Conservation (phyloP, 2,329 filamentous ascomycete species). For the Neopestalotiopsis sp. region DNA sequence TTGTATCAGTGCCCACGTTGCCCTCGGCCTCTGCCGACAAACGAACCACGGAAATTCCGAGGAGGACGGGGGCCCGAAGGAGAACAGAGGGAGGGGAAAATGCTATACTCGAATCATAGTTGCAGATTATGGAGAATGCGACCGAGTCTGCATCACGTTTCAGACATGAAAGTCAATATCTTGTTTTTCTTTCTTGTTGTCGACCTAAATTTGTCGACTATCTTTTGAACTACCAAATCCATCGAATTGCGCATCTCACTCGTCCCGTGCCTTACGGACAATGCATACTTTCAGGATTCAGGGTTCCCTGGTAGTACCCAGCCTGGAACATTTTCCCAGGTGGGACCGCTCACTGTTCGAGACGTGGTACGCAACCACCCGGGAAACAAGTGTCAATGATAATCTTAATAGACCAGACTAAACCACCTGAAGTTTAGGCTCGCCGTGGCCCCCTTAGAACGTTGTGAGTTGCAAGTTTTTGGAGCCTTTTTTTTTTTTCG, state of each 20-base stretch:
- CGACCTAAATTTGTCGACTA: neutral
- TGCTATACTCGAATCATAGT: conserved; percentile 2
- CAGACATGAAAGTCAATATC: neutral
- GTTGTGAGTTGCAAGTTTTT: too few species aligned
- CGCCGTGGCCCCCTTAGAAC: too few species aligned
- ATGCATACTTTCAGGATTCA: neutral
- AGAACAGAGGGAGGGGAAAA: too few species aligned
- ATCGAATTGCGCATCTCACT: too few species aligned
- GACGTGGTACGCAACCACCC: neutral
- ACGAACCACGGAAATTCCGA: neutral
- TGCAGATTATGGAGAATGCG: neutral
- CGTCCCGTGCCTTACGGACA: too few species aligned
- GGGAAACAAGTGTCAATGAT: conserved; percentile 1
- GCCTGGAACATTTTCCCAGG: neutral
- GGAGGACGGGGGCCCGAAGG: neutral
- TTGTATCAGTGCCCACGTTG: neutral
- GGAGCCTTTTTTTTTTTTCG: neutral
- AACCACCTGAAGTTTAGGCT: too few species aligned
- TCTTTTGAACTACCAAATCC: too few species aligned
- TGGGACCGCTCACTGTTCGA: neutral
- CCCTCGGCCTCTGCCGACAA: neutral
- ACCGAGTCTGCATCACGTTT: neutral
- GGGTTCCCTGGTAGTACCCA: neutral
- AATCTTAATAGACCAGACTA: neutral
- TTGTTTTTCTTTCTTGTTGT: neutral